Conservation (phyloP, 805 yeast species). For the Nakazawaea anatomiae region DNA sequence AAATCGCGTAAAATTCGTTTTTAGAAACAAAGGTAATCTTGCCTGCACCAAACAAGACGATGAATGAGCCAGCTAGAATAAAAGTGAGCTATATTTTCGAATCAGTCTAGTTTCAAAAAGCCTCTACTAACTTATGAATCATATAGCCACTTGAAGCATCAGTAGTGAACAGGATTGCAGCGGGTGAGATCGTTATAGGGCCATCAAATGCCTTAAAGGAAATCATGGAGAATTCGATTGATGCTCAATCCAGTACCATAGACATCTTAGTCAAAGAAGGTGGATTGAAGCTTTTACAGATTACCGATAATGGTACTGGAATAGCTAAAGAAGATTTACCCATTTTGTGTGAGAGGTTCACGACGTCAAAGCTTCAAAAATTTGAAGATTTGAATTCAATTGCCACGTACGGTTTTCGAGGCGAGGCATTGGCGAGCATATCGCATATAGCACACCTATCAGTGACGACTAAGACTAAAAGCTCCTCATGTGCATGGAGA, state of each 20-base stretch:
- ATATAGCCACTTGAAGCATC: slow-evolving; percentile 47
- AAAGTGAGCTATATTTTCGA: not conserved
- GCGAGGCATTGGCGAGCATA: slow-evolving; percentile 93
- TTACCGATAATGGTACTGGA: slow-evolving; percentile 87
- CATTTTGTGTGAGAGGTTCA: slow-evolving; percentile 83
- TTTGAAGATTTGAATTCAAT: slow-evolving; percentile 74
- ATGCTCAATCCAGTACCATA: slow-evolving; percentile 69
- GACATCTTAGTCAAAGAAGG: slow-evolving; percentile 89
- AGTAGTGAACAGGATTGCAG: slow-evolving; percentile 90
- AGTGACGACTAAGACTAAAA: slow-evolving; percentile 66
- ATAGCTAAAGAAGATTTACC: slow-evolving; percentile 67
- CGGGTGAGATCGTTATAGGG: slow-evolving; percentile 92
- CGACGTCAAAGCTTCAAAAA: slow-evolving; percentile 74
- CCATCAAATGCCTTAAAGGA: slow-evolving; percentile 95
- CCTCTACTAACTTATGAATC: not conserved
- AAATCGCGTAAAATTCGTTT: not conserved
- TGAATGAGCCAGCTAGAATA: slow-evolving; percentile 1
- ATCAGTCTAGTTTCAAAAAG: too few species aligned
- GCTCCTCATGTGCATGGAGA: slow-evolving; percentile 63
- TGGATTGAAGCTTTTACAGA: slow-evolving; percentile 79
- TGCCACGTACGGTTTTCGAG: slow-evolving; percentile 88
- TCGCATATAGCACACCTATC: slow-evolving; percentile 83
- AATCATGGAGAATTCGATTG: slow-evolving; percentile 85
- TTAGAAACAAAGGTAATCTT: too few species aligned
- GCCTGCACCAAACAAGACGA: not conserved